phyloP scores from a whole-genome alignment of 2,329 filamentous ascomycete species.

The Elsinoe batatas region DNA sequence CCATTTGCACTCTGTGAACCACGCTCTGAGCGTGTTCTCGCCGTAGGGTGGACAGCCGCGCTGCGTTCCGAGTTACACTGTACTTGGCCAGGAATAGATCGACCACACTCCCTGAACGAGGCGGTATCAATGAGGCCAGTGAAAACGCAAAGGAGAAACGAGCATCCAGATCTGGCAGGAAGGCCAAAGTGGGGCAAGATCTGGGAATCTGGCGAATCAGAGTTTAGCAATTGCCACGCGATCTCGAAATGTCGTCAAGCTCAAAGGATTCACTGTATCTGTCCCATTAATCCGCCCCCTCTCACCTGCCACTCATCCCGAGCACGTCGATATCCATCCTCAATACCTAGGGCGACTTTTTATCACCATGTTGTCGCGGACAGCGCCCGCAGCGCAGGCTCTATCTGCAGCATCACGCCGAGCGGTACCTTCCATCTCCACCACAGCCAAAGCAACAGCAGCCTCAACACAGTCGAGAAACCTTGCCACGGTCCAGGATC shows the following conservation, averaged over 20 bases:
- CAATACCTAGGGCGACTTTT: not conserved
- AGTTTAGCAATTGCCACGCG: slow-evolving; percentile 1
- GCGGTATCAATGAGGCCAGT: not conserved
- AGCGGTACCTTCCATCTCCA: slow-evolving; percentile 32
- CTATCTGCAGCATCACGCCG: slow-evolving; percentile 33
- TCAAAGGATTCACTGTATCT: slow-evolving; percentile 4
- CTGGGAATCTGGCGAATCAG: not conserved
- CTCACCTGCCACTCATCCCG: not conserved
- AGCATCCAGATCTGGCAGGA: not conserved
- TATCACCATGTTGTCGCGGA: slow-evolving; percentile 32
- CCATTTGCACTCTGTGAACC: no score
- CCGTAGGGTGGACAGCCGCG: no score
- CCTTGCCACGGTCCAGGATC: slow-evolving; percentile 51
- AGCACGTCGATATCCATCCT: not conserved
- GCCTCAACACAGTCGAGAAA: slow-evolving; percentile 47
- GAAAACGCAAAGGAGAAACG: not conserved
- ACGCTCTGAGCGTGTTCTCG: no score
- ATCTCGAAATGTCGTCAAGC: slow-evolving; percentile 5
- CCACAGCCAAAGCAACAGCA: slow-evolving; percentile 33
- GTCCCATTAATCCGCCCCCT: not conserved
- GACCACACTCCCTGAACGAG: not conserved
- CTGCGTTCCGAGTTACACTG: no score
- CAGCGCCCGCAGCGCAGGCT: slow-evolving; percentile 30
- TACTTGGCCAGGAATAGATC: no score
- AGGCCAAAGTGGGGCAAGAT: not conserved